Evolutionary conservation across 2,329 filamentous ascomycete species (phyloP), one percentile per base, ranked within the genome.

Genomic region (Verticillium zaregamsianum): DNA sequence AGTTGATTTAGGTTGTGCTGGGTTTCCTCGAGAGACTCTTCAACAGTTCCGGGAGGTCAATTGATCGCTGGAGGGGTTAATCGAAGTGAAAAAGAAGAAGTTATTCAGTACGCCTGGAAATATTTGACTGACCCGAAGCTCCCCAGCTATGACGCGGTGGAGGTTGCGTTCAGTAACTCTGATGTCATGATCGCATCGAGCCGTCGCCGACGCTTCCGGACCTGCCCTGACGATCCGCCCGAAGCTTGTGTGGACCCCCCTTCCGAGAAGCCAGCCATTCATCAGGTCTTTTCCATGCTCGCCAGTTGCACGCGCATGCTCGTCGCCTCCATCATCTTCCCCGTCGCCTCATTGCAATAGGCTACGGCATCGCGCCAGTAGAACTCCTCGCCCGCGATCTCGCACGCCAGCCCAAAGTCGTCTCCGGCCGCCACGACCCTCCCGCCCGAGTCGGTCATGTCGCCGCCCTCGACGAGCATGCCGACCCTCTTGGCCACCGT

Each of bases 301-400:
- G 25, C 54, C 54, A 55, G n/a, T 15, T 55, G 54, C 54, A 33
- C 25, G 6, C 31, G 25, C 54, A 17, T n/a, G 31, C 54, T 68
- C 32, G 66, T 65, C 9, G 65, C 66, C 62, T 59, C 55, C 52
- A 65, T 65, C 15, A 71, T 63, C 57, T 62, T 64, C n/a, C 56
- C 62, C 66, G 72, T 69, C 3, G 59, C 63, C 33, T 69, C 66
- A n/a, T 72, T 69, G 55, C 70, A 72, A 40, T 66, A 69, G 12
- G 64, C 63, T 6, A 65, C 57, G 3, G 64, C 59, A 7, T 66
- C 65, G 25, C 71, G 62, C 60, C 74, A 75, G 61, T 76, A 74
- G 61, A 72, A 66, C 32, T 70, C 71, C 39, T 70, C 68, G 3
- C 71, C 69, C 59, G 68, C 67, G 17, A 73, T 68, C 65, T 73